Evolutionary conservation across 495 filamentous ascomycete genomes (phyloP).

Genomic region (Penicillium soppii): DNA sequence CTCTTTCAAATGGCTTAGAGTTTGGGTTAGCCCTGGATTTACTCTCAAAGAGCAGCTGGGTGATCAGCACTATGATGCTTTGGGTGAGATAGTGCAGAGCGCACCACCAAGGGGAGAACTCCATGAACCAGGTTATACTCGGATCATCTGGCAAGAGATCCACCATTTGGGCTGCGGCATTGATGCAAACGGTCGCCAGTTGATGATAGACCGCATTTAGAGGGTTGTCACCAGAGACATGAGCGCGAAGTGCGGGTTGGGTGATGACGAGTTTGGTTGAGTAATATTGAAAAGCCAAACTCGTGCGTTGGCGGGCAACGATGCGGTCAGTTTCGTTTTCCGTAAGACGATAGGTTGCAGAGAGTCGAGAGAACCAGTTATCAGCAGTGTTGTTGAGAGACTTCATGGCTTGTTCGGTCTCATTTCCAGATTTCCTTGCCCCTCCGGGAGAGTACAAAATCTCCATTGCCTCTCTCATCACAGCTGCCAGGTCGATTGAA

Average conservation of each 20-base stretch:
- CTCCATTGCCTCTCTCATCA: conserved; percentile 48
- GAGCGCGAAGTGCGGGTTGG: conserved; percentile 56
- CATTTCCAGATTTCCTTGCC: conserved; percentile 46
- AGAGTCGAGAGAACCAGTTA: conserved; percentile 49
- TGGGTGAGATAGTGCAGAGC: conserved; percentile 59
- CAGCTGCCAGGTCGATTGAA: conserved; percentile 38
- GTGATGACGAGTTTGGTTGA: conserved; percentile 54
- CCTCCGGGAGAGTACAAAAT: conserved; percentile 55
- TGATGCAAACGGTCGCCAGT: conserved; percentile 47
- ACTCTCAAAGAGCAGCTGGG: conserved; percentile 44
- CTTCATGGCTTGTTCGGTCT: conserved; percentile 50
- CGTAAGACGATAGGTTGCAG: conserved; percentile 43
- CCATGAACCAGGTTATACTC: conserved; percentile 39
- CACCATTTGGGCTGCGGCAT: conserved; percentile 48
- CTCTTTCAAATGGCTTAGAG: not conserved
- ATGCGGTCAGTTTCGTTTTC: conserved; percentile 13
- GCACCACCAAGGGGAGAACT: conserved; percentile 56
- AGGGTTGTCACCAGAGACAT: conserved; percentile 21
- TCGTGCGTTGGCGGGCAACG: conserved; percentile 25
- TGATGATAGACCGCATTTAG: conserved; percentile 33
- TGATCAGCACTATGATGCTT: conserved; percentile 29
- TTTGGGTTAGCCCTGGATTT: not conserved
- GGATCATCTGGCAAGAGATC: conserved; percentile 43
- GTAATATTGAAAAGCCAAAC: conserved; percentile 51
- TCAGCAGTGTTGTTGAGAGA: conserved; percentile 44